phyloP scores from a whole-genome alignment of 2,329 filamentous ascomycete genomes.

The Albophoma yamanashiensis region DNA sequence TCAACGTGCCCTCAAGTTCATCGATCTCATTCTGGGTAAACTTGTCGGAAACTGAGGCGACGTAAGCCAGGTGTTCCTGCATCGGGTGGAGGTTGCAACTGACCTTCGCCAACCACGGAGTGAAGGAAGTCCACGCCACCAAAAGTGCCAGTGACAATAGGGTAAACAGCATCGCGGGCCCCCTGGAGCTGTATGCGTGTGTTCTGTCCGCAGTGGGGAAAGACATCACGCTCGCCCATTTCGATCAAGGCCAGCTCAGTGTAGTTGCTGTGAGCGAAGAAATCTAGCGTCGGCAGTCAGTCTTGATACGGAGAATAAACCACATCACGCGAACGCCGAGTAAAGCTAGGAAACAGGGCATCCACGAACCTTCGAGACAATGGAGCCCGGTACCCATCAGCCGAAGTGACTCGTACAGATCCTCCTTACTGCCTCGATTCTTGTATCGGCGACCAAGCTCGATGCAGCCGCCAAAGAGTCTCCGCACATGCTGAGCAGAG shows the following conservation, averaged over 20 bases:
- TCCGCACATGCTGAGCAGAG: slow-evolving; percentile 65
- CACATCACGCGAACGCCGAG: not conserved
- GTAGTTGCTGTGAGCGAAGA: slow-evolving; percentile 90
- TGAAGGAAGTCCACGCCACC: slow-evolving; percentile 91
- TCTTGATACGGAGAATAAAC: not conserved
- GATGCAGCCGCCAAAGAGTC: slow-evolving; percentile 63
- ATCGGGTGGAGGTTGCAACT: slow-evolving; percentile 1
- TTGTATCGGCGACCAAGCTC: slow-evolving; percentile 68
- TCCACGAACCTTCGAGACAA: slow-evolving; percentile 60
- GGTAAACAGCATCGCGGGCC: slow-evolving; percentile 58
- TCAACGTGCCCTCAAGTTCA: slow-evolving; percentile 74
- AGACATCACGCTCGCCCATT: slow-evolving; percentile 68
- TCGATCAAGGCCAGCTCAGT: slow-evolving; percentile 80
- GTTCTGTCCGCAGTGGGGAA: slow-evolving; percentile 73
- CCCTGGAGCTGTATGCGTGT: slow-evolving; percentile 63
- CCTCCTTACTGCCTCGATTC: slow-evolving; percentile 46
- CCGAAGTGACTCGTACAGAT: slow-evolving; percentile 78
- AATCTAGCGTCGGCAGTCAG: slow-evolving; percentile 42
- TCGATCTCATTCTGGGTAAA: slow-evolving; percentile 84
- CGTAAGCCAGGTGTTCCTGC: not conserved
- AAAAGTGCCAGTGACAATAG: slow-evolving; percentile 83
- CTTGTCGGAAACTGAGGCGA: slow-evolving; percentile 64
- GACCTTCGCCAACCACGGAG: slow-evolving; percentile 63
- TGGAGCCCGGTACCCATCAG: slow-evolving; percentile 81
- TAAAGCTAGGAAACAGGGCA: not conserved